Percentiles rank a stretch among this genome's conserved stretches.
phyloP scores from a whole-genome alignment of 768 basidiomycete genomes.

The Harrya chromipes region DNA sequence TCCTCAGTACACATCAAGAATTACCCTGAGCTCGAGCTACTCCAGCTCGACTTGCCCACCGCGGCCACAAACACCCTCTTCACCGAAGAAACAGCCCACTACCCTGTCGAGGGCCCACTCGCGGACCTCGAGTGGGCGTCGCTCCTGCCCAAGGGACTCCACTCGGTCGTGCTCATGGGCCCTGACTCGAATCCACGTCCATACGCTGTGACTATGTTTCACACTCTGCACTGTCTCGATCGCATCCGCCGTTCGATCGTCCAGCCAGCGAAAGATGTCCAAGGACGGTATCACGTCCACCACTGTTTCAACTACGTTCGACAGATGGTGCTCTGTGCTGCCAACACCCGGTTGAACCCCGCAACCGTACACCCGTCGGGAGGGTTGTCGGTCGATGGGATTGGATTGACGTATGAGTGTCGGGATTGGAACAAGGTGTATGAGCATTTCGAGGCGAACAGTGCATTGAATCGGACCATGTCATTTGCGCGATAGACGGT shows the following conservation, averaged over 20 bases:
- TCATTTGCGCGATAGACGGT: neutral
- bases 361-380: constrained; percentile 13
- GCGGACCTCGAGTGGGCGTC: constrained; percentile 26
- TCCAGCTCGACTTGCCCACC: constrained; percentile 15
- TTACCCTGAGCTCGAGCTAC: constrained; percentile 7
- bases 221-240: constrained; percentile 41
- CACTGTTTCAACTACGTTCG: constrained; percentile 43
- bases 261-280: neutral
- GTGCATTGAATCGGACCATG: constrained; percentile 20
- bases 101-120: constrained; percentile 20
- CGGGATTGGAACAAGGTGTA: constrained; percentile 23
- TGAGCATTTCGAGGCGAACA: constrained; percentile 18
- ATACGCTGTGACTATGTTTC: constrained; percentile 38
- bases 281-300: constrained; percentile 13
- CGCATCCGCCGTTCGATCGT: constrained; percentile 30
- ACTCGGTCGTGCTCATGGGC: constrained; percentile 18
- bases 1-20: constrained; percentile 12
- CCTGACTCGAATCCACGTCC: constrained; percentile 16
- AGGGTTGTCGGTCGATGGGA: constrained; percentile 15
- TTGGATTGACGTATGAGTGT: constrained; percentile 21
- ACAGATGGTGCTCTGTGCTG: constrained; percentile 37
- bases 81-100: constrained; percentile 25
- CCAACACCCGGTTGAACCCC: constrained; percentile 32
- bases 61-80: constrained; percentile 8
- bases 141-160: constrained; percentile 19